These are phyloP conservation scores for Globisporangium heterothallicum DNA, from an alignment of 352 stramenopile genomes.

Conservation along the genomic window DNA sequence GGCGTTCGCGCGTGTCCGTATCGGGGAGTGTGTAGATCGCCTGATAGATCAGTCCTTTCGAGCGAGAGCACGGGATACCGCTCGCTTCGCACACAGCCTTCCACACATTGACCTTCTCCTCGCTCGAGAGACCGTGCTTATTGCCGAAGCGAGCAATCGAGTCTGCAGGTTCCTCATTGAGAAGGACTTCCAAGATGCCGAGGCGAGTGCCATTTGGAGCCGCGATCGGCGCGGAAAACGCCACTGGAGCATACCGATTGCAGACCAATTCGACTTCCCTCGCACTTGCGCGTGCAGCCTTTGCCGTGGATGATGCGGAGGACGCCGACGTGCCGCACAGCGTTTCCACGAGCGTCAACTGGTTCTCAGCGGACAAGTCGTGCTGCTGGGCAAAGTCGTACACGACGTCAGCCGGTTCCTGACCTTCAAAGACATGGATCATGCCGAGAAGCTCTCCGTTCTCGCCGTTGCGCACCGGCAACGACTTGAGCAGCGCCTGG, in stretches of 20 bases:
- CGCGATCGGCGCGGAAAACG: slow-evolving; percentile 49
- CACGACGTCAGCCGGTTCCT: slow-evolving; percentile 67
- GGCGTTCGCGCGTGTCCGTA: slow-evolving; percentile 32
- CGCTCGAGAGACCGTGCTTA: slow-evolving; percentile 43
- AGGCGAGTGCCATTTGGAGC: slow-evolving; percentile 59
- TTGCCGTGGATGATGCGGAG: neutral
- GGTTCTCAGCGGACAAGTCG: slow-evolving; percentile 26
- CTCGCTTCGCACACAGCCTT: slow-evolving; percentile 46
- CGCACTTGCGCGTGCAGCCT: neutral
- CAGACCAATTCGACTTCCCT: slow-evolving; percentile 30
- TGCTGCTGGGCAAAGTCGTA: slow-evolving; percentile 62
- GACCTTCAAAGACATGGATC: slow-evolving; percentile 56
- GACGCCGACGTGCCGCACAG: slow-evolving; percentile 33
- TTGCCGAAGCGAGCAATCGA: slow-evolving; percentile 71
- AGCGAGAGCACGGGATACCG: slow-evolving; percentile 43
- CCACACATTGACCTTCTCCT: slow-evolving; percentile 60
- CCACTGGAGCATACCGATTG: slow-evolving; percentile 52
- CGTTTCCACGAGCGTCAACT: slow-evolving; percentile 41
- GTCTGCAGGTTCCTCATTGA: slow-evolving; percentile 64
- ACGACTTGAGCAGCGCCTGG: slow-evolving; percentile 42
- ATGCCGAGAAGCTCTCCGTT: slow-evolving; percentile 28
- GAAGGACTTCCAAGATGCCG: slow-evolving; percentile 53
- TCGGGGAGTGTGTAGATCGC: slow-evolving; percentile 52
- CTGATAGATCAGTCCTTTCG: slow-evolving; percentile 58
- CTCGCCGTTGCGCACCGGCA: slow-evolving; percentile 29